Evolutionary conservation across 2,329 filamentous ascomycete species (phyloP).

Genomic region (Penicillium nordicum): DNA sequence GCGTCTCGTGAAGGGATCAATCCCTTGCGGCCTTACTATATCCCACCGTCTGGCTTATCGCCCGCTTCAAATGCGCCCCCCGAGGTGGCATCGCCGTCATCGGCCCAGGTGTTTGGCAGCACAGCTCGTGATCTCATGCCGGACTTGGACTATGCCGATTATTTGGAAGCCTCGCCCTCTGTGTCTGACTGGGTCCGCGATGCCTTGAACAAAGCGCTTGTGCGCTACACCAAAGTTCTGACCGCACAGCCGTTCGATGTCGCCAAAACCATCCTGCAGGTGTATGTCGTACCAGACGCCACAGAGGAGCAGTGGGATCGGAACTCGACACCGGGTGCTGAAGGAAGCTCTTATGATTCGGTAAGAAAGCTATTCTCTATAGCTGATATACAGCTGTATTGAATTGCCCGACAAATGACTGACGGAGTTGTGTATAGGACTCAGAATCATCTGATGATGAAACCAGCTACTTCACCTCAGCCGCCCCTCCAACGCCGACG

Average conservation of each 20-base stretch:
- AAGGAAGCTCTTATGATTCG: constrained; percentile 33
- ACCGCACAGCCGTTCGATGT: constrained; percentile 96
- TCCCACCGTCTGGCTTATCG: constrained; percentile 61
- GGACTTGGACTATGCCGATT: constrained; percentile 89
- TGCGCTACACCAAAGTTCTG: constrained; percentile 86
- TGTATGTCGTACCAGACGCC: constrained; percentile 52
- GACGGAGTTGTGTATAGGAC: constrained; percentile 24
- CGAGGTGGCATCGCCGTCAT: constrained; percentile 37
- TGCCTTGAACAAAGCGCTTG: constrained; percentile 77
- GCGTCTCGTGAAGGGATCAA: constrained; percentile 53
- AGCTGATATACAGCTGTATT: neutral
- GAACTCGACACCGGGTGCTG: constrained; percentile 24
- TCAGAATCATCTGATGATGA: constrained; percentile 65
- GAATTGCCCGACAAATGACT: neutral
- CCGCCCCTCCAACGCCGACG: constrained; percentile 42
- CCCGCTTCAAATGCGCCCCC: constrained; percentile 36
- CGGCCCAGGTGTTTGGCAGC: constrained; percentile 52
- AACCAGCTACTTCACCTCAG: constrained; percentile 77
- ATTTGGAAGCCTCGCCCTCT: constrained; percentile 74
- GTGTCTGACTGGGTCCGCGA: constrained; percentile 71
- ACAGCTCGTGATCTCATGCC: constrained; percentile 80
- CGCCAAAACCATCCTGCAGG: constrained; percentile 87
- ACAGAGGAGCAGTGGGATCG: constrained; percentile 32
- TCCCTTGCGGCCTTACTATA: constrained; percentile 59
- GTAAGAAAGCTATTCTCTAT: constrained; percentile 14